phyloP scores from a whole-genome alignment of 352 stramenopile species.

The Phytophthora sansomeana region DNA sequence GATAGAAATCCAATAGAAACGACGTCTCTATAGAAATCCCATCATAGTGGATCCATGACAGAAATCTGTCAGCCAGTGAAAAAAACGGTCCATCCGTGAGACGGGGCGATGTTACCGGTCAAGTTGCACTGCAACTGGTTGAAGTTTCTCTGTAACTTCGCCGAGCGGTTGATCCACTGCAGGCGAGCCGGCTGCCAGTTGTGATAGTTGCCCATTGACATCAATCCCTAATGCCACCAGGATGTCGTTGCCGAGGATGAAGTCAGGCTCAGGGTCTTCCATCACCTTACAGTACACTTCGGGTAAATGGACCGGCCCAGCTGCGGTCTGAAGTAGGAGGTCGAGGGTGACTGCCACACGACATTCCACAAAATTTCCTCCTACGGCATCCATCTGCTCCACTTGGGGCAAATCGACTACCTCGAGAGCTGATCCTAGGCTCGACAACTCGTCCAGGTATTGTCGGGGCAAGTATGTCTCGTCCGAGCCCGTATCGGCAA shows the following conservation, averaged over 20 bases:
- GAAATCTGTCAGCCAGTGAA: conserved; percentile 3
- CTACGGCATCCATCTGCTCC: not conserved
- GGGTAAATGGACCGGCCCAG: conserved; percentile 2
- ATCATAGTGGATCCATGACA: conserved; percentile 1
- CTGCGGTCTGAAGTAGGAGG: conserved; percentile 12
- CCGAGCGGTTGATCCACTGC: too few relatives aligned
- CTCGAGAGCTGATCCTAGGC: not conserved
- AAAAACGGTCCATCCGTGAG: conserved; percentile 8
- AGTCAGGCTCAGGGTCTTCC: conserved; percentile 3
- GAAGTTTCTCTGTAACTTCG: too few relatives aligned
- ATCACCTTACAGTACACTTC: conserved; percentile 15
- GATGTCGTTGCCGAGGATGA: conserved; percentile 13
- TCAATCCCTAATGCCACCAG: conserved; percentile 9
- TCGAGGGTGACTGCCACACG: conserved; percentile 2
- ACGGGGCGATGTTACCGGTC: conserved; percentile 17
- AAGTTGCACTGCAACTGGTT: conserved; percentile 21
- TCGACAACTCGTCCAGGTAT: not conserved
- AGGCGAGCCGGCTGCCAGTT: conserved; percentile 7
- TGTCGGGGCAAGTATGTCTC: not conserved
- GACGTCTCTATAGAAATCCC: conserved; percentile 6
- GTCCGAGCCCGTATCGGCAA: not conserved
- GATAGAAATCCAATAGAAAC: too few relatives aligned
- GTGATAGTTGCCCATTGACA: conserved; percentile 12
- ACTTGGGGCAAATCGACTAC: not conserved
- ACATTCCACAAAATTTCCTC: not conserved